Conservation (phyloP, 805 yeast species). For the Debaryomyces maramus region DNA sequence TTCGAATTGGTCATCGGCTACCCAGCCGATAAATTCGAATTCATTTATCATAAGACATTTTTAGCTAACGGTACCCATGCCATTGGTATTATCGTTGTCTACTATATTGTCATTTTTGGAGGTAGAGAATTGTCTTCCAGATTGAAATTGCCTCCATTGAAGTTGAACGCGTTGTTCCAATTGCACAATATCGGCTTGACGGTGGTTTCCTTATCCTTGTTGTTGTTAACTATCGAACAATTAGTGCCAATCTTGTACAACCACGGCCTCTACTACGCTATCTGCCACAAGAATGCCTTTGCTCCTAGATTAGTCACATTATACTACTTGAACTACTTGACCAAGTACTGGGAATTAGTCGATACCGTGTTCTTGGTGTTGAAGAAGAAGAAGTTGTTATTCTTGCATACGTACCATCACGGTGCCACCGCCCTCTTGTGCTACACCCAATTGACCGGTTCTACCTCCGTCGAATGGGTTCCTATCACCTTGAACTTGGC, state of each 20-base stretch:
- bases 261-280: conserved; percentile 80
- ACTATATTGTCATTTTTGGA: conserved; percentile 52
- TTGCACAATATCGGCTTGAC: conserved; percentile 81
- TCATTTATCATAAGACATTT: conserved; percentile 63
- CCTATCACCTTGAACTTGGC: conserved; percentile 85
- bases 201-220: conserved; percentile 59
- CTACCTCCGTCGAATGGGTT: conserved; percentile 93
- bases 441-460: conserved; percentile 88
- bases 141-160: conserved; percentile 60
- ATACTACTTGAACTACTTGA: conserved; percentile 88
- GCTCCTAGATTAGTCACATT: conserved; percentile 78
- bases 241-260: conserved; percentile 70
- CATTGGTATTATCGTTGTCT: conserved; percentile 40
- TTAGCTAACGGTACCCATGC: conserved; percentile 64
- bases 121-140: conserved; percentile 66
- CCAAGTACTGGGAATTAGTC: conserved; percentile 83
- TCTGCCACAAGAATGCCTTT: conserved; percentile 78
- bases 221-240: conserved; percentile 79
- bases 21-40: conserved; percentile 67
- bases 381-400: conserved; percentile 87
- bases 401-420: conserved; percentile 94
- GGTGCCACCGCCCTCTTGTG: conserved; percentile 97
- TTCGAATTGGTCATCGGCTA: conserved; percentile 49
- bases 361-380: conserved; percentile 91
- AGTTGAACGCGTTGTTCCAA: conserved; percentile 76